Base-by-base conservation (phyloP, 345 rosid genomes). In the Isatis tinctoria region DNA sequence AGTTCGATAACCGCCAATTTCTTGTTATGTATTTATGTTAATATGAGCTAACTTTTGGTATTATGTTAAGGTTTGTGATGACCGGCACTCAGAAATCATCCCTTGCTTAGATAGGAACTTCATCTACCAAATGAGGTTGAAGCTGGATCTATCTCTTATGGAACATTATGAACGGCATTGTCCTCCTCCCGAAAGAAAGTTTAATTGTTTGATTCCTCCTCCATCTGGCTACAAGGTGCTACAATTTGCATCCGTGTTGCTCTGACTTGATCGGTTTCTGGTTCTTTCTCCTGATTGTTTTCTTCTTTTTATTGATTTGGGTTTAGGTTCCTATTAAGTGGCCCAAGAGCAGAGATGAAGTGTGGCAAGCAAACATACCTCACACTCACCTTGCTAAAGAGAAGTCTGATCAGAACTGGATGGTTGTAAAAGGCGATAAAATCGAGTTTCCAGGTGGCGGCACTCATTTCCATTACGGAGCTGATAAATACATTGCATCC, bases 331-430 rank as follows among this genome's bases (percentile, higher is more conserved):
- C 99, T 58, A 83, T 95, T 45, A 95, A 92, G 89, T 95, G 99
- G 98, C 99, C 99, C 11, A 89, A 85, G 78, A 95, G 99, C 79
- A 85, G 99, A 86, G 99, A 95, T 83, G 97, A 90, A 79, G 99
- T 92, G 6, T 95, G 99, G 99, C 87, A 95, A 82, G 99, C 83
- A 3, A 95, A 95, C 82, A 95, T 95, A 77, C 99, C 99, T 74
- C 99, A 95, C 75, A 95, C 97, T 60, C 99, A 92, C 83, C 97
- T 95, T 79, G 99, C 99, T 53, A 86, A 84, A 63, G 98, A 95
- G 72, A 95, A 95, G 80, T 95, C 99, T 83, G 98, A 92, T 74
- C 99, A 95, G 87, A 95, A 95, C 74, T 95, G 99, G 99, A 95
- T 95, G 99, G 93, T 89, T 85, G 98, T 87, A 1, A 89, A 90